These are phyloP conservation scores for Cladophialophora psammophila DNA, from an alignment of 2,329 filamentous ascomycete species.

Conservation along the genomic window DNA sequence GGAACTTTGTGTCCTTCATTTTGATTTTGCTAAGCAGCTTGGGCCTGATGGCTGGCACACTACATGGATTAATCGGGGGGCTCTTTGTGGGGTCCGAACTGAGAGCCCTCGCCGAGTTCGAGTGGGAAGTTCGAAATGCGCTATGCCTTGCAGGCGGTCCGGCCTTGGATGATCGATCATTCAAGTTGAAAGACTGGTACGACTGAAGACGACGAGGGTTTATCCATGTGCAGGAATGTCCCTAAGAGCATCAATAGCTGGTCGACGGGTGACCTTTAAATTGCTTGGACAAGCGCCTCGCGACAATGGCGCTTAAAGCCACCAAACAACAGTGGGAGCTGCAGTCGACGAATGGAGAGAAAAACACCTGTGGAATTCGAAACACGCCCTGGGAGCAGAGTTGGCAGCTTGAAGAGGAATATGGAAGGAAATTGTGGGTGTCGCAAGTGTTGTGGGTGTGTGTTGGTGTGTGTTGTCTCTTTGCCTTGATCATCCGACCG, in stretches of 20 bases:
- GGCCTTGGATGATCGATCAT: slow-evolving; percentile 31
- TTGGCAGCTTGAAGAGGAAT: background rate
- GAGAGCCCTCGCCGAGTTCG: slow-evolving; percentile 83
- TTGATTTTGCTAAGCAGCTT: slow-evolving; percentile 82
- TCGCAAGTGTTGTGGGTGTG: slow-evolving; percentile 14
- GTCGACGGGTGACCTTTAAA: background rate
- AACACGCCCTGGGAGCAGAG: slow-evolving; percentile 7
- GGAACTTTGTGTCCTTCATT: slow-evolving; percentile 78
- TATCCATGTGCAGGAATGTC: background rate
- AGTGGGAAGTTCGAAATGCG: slow-evolving; percentile 79
- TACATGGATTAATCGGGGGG: slow-evolving; percentile 86
- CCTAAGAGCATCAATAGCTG: background rate
- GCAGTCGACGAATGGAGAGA: slow-evolving; percentile 13
- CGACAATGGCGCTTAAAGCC: slow-evolving; percentile 22
- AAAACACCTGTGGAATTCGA: slow-evolving; percentile 6
- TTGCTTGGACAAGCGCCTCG: slow-evolving; percentile 23
- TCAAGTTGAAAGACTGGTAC: slow-evolving; percentile 40
- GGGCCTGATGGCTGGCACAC: slow-evolving; percentile 74
- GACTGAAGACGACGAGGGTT: slow-evolving; percentile 28
- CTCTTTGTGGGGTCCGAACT: slow-evolving; percentile 88
- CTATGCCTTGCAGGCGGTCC: slow-evolving; percentile 38
- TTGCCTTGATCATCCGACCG: slow-evolving; percentile 21
- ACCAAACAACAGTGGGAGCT: background rate
- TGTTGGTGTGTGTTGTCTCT: too few species aligned
- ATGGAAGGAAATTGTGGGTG: slow-evolving; percentile 2